Evolutionary conservation across 2,329 filamentous ascomycete genomes (phyloP), one percentile per base, ranked within the genome.

Genomic region (Magnaporthiopsis poae): DNA sequence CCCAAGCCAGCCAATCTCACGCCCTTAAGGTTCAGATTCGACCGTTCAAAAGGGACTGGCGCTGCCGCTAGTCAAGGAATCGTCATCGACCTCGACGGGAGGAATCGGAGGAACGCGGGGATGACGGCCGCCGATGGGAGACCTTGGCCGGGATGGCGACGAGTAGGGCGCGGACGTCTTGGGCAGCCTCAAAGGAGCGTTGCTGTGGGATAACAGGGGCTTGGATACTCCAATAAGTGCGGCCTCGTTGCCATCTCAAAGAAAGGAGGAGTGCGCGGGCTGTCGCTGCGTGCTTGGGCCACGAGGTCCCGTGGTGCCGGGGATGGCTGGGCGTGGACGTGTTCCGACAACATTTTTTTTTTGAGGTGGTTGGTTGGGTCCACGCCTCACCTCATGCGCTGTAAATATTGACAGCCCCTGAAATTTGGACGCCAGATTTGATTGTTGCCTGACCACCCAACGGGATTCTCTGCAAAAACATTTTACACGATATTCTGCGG

Each of bases 241-340:
- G n/a, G 18, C 46, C 46, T 21, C 46, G 15, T 56, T 21, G n/a
- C 21, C 46, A 56, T 56, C 1, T 56, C 46, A 56, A 56, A 56
- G 11, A 56, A 21, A 56, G 21, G 46, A 56, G 46, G 9, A 56
- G 46, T 25, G 46, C 18, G 46, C 46, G 21, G 46, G 11, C 46
- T 56, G 46, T 21, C 39, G 39, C 39, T n/a, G 46, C 46, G 46
- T 56, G 21, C 46, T 56, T 56, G 46, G 46, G 46, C 46, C 21
- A 21, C 46, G 46, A 52, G 46, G 21, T 56, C 46, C 18, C 21
- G 65, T 66, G 65, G 46, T 61, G 25, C 27, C 27, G 60, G 13
- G 60, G 60, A 33, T 61, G 60, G 60, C 60, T 61, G 60, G 60
- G 60, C 12, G 25, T n/a, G 59, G 59, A 60, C 59, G 59, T 29